These are phyloP conservation scores for Digitaria exilis DNA, from an alignment of 202 grass and related monocot species.

Conservation along the genomic window DNA sequence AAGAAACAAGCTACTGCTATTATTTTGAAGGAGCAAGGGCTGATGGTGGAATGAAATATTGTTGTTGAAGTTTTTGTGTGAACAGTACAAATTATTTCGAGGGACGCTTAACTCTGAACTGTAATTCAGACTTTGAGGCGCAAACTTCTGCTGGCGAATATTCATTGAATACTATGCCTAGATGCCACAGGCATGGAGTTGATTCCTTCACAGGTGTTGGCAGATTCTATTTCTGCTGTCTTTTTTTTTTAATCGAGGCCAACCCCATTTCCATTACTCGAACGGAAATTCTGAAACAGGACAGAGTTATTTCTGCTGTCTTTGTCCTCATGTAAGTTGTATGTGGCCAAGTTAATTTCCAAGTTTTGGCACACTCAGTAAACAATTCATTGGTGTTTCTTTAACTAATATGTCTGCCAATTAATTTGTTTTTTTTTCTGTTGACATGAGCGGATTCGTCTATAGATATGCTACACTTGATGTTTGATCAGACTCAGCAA, in stretches of 20 bases:
- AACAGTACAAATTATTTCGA: not conserved
- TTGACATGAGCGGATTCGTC: not conserved
- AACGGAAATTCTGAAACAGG: too few relatives aligned
- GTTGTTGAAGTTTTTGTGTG: not conserved
- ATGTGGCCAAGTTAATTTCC: not conserved
- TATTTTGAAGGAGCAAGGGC: not conserved
- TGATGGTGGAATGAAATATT: not conserved
- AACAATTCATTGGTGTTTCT: not conserved
- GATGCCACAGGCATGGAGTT: slow-evolving; percentile 3
- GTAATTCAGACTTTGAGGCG: not conserved
- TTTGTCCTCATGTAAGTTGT: not conserved
- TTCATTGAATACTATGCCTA: not conserved
- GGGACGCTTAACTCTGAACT: slow-evolving; percentile 2
- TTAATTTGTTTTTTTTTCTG: not conserved
- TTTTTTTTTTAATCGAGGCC: too few relatives aligned
- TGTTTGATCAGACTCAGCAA: not conserved
- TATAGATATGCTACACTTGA: not conserved
- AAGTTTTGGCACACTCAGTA: not conserved
- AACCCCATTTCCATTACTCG: too few relatives aligned
- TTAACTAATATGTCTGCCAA: not conserved
- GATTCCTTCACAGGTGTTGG: not conserved
- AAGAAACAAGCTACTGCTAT: not conserved
- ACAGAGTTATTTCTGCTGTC: not conserved
- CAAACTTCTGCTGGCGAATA: not conserved
- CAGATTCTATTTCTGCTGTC: not conserved